A percentile compares a stretch with the other conserved stretches of the same genome.
phyloP scores from a whole-genome alignment of 768 basidiomycete genomes.

The Fistulinella prunicolor region DNA sequence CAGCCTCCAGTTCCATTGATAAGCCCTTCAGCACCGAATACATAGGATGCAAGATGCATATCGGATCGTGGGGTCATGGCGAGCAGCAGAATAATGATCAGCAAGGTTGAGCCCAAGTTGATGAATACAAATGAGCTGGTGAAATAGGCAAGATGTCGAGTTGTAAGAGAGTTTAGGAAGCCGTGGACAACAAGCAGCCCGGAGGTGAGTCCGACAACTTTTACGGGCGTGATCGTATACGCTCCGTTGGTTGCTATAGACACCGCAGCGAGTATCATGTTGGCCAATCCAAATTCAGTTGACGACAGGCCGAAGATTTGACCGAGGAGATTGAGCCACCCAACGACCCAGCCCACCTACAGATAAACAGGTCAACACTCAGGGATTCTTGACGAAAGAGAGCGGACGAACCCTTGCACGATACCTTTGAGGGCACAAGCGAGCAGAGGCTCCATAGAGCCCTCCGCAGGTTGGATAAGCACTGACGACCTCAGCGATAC shows the following conservation, averaged over 20 bases:
- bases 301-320: conserved; percentile 32
- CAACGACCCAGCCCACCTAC: conserved; percentile 30
- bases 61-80: conserved; percentile 44
- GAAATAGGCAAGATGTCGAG: conserved; percentile 33
- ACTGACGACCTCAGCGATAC: conserved; percentile 31
- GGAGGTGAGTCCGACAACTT: conserved; percentile 41
- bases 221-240: conserved; percentile 36
- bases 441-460: conserved; percentile 74
- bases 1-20: conserved; percentile 43
- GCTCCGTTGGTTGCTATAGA: conserved; percentile 28
- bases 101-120: conserved; percentile 41
- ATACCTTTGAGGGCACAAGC: conserved; percentile 59
- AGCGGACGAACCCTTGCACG: conserved; percentile 52
- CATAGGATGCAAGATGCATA: conserved; percentile 57
- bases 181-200: conserved; percentile 43
- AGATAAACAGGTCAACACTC: background rate
- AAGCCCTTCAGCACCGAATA: conserved; percentile 47
- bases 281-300: conserved; percentile 37
- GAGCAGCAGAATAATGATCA: conserved; percentile 43
- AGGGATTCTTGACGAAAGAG: background rate
- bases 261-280: conserved; percentile 31
- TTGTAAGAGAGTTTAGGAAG: conserved; percentile 43
- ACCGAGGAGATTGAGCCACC: conserved; percentile 33
- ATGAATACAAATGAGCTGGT: conserved; percentile 40
- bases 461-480: conserved; percentile 32